phyloP scores from a whole-genome alignment of 495 filamentous ascomycete species.

The Neurospora sublineolata region DNA sequence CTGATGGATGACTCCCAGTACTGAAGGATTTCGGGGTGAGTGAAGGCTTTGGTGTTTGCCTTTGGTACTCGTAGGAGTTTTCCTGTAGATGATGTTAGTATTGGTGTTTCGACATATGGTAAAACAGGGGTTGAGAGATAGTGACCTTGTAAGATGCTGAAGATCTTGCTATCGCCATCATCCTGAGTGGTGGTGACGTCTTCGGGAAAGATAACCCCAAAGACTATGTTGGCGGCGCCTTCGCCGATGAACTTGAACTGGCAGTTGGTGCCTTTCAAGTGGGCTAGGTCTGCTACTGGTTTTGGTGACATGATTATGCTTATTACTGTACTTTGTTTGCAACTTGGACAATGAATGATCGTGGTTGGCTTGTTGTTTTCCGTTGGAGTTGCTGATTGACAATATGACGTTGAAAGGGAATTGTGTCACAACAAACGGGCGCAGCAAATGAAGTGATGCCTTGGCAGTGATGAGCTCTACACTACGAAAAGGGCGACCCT shows the following conservation, averaged over 20 bases:
- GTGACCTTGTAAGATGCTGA: slow-evolving; percentile 12
- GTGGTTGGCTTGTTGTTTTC: not conserved
- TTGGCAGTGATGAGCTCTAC: not conserved
- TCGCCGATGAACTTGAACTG: slow-evolving; percentile 38
- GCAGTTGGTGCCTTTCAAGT: not conserved
- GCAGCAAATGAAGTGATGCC: not conserved
- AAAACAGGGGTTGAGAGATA: not conserved
- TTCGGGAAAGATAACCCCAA: slow-evolving; percentile 36
- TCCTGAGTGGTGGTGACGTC: slow-evolving; percentile 5
- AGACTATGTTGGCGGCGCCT: slow-evolving; percentile 64
- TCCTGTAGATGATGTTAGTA: slow-evolving; percentile 22
- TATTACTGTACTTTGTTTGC: not conserved
- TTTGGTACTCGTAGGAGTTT: slow-evolving; percentile 59
- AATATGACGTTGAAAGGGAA: not conserved
- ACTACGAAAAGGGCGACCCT: not conserved
- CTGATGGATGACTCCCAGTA: slow-evolving; percentile 48
- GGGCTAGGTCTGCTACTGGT: slow-evolving; percentile 1
- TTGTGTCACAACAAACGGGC: not conserved
- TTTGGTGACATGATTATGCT: not conserved
- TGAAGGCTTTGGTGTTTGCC: slow-evolving; percentile 40
- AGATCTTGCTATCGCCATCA: slow-evolving; percentile 4
- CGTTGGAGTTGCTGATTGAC: not conserved
- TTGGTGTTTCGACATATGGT: not conserved
- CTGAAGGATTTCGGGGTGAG: slow-evolving; percentile 41
- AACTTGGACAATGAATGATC: not conserved